A percentile compares a stretch with the other conserved stretches of the same genome.
phyloP scores from a whole-genome alignment of 2,329 filamentous ascomycete species.

The Calonectria ilicicola region DNA sequence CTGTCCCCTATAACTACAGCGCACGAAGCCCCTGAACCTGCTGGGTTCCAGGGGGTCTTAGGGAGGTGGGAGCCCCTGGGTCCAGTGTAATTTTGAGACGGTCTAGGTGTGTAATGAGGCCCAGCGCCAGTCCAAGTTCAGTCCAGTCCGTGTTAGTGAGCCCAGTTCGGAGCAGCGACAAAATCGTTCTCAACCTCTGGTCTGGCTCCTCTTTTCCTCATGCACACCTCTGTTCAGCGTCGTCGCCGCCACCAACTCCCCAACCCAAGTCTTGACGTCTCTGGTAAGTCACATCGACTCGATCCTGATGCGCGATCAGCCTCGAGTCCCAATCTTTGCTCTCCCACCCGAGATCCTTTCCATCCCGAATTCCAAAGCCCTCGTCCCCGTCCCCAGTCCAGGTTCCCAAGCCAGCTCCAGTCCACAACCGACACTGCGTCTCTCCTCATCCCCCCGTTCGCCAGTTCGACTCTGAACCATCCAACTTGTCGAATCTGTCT shows the following conservation, averaged over 20 bases:
- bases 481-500: conserved; percentile 10
- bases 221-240: conserved; percentile 54
- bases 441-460: conserved; percentile 27
- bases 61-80: conserved; percentile 9
- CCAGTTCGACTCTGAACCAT: conserved; percentile 26
- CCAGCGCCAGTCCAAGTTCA: conserved; percentile 19
- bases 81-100: conserved; percentile 21
- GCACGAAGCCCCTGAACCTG: conserved; percentile 4
- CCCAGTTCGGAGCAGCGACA: conserved; percentile 48
- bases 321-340: conserved; percentile 41
- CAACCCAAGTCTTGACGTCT: conserved; percentile 47
- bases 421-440: conserved; percentile 31
- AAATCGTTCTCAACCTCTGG: conserved; percentile 54
- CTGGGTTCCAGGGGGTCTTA: not conserved
- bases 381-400: conserved; percentile 42
- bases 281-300: conserved; percentile 53
- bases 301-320: conserved; percentile 52
- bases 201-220: conserved; percentile 58
- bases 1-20: conserved; percentile 14
- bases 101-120: conserved; percentile 24
- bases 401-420: conserved; percentile 38
- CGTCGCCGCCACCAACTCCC: conserved; percentile 49
- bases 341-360: conserved; percentile 37
- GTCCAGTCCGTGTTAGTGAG: conserved; percentile 41
- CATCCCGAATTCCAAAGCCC: conserved; percentile 35